These are phyloP conservation scores for Piper longum DNA, from an alignment of 164 flowering plant species.

Conservation along the genomic window DNA sequence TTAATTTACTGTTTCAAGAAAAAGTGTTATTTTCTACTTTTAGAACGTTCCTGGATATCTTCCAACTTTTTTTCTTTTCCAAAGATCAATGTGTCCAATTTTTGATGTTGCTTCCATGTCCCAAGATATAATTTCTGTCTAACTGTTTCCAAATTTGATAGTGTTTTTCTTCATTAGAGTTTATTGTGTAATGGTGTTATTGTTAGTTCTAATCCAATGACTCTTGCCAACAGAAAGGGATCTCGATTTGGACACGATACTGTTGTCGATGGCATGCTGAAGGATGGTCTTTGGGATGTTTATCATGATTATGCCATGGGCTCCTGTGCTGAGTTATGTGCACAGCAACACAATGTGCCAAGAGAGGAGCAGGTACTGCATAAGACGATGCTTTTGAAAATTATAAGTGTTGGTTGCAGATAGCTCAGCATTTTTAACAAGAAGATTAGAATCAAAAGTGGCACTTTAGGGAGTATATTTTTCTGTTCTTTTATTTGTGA, in stretches of 20 bases:
- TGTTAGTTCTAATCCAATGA: neutral
- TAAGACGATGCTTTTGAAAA: neutral
- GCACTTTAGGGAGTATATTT: too few species aligned
- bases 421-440: neutral
- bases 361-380: constrained; percentile 63
- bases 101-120: neutral
- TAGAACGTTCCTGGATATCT: too few species aligned
- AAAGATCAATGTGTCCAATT: too few species aligned
- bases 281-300: constrained; percentile 97
- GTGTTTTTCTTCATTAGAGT: too few species aligned
- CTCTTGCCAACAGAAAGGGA: constrained; percentile 35
- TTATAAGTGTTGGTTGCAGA: neutral
- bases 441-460: too few species aligned
- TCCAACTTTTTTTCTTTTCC: too few species aligned
- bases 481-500: too few species aligned
- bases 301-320: constrained; percentile 93
- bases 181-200: neutral
- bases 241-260: constrained; percentile 68
- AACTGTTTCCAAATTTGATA: neutral
- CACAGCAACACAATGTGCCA: constrained; percentile 46
- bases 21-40: too few species aligned
- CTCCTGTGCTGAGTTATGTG: constrained; percentile 76
- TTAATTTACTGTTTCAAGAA: too few species aligned
- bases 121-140: too few species aligned
- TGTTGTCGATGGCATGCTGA: constrained; percentile 68